Evolutionary conservation across 495 filamentous ascomycete genomes (phyloP).

Genomic region (Darksidea phi): DNA sequence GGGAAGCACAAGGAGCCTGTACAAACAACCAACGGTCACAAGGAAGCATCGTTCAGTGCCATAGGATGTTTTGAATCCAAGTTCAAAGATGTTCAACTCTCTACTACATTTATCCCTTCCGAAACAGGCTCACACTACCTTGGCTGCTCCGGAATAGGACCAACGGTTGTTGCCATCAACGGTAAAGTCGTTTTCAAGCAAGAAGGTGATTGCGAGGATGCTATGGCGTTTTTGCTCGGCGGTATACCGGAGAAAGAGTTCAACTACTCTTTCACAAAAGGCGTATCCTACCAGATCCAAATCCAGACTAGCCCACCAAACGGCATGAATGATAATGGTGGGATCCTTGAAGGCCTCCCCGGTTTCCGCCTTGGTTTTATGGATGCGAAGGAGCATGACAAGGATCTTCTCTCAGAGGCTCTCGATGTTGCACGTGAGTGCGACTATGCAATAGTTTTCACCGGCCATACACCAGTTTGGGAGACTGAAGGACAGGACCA

Average conservation of each 20-base stretch:
- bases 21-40: neutral
- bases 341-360: constrained; percentile 14
- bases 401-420: constrained; percentile 18
- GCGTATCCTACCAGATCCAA: constrained; percentile 10
- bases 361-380: constrained; percentile 30
- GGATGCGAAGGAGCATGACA: constrained; percentile 20
- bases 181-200: constrained; percentile 16
- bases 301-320: constrained; percentile 11
- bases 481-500: constrained; percentile 34
- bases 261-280: constrained; percentile 18
- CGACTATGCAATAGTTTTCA: constrained; percentile 29
- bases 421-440: constrained; percentile 10
- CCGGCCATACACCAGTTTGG: constrained; percentile 29
- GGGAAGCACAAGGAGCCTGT: constrained; percentile 10
- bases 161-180: constrained; percentile 21
- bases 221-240: constrained; percentile 20
- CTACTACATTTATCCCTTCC: constrained; percentile 11
- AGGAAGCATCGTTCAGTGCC: constrained; percentile 12
- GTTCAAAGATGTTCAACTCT: constrained; percentile 9
- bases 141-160: constrained; percentile 17
- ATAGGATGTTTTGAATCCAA: neutral
- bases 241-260: constrained; percentile 23
- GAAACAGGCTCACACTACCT: constrained; percentile 22
- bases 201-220: constrained; percentile 10
- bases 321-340: neutral